Percentiles rank a stretch among this genome's conserved stretches.
These are phyloP conservation scores for Hordeum marinum DNA, from an alignment of 176 grass and related monocot species.

Conservation along the genomic window DNA sequence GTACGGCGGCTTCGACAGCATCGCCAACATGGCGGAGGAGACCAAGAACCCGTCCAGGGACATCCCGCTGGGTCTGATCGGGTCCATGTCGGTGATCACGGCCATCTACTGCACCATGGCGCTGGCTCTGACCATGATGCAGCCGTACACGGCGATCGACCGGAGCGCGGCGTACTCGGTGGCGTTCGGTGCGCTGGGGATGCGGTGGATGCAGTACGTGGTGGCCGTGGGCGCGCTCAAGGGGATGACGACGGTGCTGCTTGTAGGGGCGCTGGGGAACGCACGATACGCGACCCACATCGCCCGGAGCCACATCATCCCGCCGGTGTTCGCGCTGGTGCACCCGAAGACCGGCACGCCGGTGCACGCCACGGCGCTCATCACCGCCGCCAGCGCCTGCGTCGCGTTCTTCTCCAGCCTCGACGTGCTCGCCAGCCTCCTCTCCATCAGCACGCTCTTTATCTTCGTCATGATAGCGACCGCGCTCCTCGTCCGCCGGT, in stretches of 20 bases:
- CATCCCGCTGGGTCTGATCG: conserved; percentile 77
- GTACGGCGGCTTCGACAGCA: conserved; percentile 90
- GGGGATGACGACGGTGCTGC: conserved; percentile 10
- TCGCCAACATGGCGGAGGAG: conserved; percentile 94
- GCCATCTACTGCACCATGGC: conserved; percentile 85
- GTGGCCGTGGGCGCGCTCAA: conserved; percentile 2
- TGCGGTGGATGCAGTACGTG: conserved; percentile 3
- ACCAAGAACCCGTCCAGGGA: conserved; percentile 79
- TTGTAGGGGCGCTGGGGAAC: background rate
- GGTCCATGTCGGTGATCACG: conserved; percentile 93
- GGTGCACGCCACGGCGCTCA: background rate
- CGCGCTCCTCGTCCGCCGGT: background rate
- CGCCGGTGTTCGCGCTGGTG: conserved; percentile 15
- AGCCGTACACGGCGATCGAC: conserved; percentile 67
- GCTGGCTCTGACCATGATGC: conserved; percentile 87
- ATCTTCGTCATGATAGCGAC: background rate
- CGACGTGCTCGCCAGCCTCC: conserved; percentile 1
- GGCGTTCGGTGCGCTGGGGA: conserved; percentile 37
- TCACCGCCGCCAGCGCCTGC: background rate
- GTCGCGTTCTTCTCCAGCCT: background rate
- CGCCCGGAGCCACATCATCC: conserved; percentile 14
- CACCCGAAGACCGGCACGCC: conserved; percentile 11
- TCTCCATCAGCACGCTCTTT: conserved; percentile 12
- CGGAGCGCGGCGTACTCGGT: conserved; percentile 59
- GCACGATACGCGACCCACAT: conserved; percentile 9